phyloP scores from a whole-genome alignment of 2,329 filamentous ascomycete species.

The Neopestalotiopsis rosae region DNA sequence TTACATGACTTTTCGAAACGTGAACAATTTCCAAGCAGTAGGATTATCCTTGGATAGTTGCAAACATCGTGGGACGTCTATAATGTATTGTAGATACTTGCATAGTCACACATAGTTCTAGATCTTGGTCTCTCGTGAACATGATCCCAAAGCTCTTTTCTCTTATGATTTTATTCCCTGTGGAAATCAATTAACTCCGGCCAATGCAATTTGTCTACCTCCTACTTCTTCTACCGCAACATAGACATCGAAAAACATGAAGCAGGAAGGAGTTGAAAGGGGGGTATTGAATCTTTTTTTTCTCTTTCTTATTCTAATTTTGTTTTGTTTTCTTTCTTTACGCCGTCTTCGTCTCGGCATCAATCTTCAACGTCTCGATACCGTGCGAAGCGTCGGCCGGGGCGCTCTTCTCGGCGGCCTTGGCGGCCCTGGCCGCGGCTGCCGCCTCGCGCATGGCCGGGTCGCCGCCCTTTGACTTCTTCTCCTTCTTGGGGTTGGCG shows the following conservation, averaged over 20 bases:
- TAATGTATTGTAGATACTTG: not conserved
- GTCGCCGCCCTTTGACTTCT: conserved; percentile 14
- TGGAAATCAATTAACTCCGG: conserved; percentile 11
- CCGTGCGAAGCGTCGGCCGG: conserved; percentile 15
- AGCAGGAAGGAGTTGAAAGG: not conserved
- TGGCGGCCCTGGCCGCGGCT: conserved; percentile 11
- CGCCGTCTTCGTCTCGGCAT: conserved; percentile 5
- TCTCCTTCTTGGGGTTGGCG: conserved; percentile 73
- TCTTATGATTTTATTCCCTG: not conserved
- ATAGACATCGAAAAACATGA: not conserved
- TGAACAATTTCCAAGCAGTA: not conserved
- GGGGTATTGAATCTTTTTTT: conserved; percentile 4
- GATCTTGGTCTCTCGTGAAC: not conserved
- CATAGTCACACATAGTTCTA: not conserved
- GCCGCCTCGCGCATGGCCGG: conserved; percentile 7
- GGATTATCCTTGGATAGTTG: no score
- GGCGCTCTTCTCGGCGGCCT: conserved; percentile 12
- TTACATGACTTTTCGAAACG: not conserved
- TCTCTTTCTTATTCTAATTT: not conserved
- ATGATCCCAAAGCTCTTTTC: not conserved
- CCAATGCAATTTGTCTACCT: conserved; percentile 10
- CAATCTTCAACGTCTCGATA: conserved; percentile 18
- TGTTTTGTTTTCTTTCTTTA: not conserved
- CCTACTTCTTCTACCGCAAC: not conserved
- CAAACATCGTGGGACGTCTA: not conserved